Base-by-base conservation (phyloP, 148 eudicot species). In the Pouteria glomerata region DNA sequence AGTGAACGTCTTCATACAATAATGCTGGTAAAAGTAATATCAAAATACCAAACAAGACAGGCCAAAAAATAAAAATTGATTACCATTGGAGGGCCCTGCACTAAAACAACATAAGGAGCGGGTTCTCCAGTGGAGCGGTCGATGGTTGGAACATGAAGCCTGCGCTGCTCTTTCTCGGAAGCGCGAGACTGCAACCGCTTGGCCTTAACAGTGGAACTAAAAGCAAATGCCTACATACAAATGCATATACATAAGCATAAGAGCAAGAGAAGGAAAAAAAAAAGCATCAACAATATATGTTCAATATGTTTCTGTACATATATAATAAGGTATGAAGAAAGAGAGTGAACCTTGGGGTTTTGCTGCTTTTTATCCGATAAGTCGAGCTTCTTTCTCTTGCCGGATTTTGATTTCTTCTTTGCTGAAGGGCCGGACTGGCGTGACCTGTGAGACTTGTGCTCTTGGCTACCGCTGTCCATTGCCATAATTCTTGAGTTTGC, bases 11-110 rank as follows among this genome's bases (percentile, higher is more conserved):
- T 26, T 69, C 35, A 31, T 2, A 55, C 13, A n/a, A n/a, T n/a
- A n/a, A n/a, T n/a, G n/a, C n/a, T n/a, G n/a, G n/a, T n/a, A n/a
- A n/a, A n/a, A n/a, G n/a, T n/a, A n/a, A 39, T 34, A 31, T 15
- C 1, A 33, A 16, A 18, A 4, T 10, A 47, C 31, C 1, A 47
- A 26, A 24, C 14, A 64, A 12, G 6, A 15, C 0, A 7, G 34
- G n/a, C n/a, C n/a, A 52, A 50, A 53, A 52, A 3, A 14, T 13
- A 21, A 4, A 13, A 33, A 6, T n/a, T 55, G 69, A 50, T 21
- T 68, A 89, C 98, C 96, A 89, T 57, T 0, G 97, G 96, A 78
- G 98, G 97, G 34, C 98, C 98, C 39, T 94, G 98, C 45, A 94
- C 97, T 14, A 89, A 91, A 60, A 94, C 82, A 72, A 94, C 96